These are phyloP conservation scores for Alternaria triticimaculans DNA, from an alignment of 2,329 filamentous ascomycete species.

Conservation along the genomic window DNA sequence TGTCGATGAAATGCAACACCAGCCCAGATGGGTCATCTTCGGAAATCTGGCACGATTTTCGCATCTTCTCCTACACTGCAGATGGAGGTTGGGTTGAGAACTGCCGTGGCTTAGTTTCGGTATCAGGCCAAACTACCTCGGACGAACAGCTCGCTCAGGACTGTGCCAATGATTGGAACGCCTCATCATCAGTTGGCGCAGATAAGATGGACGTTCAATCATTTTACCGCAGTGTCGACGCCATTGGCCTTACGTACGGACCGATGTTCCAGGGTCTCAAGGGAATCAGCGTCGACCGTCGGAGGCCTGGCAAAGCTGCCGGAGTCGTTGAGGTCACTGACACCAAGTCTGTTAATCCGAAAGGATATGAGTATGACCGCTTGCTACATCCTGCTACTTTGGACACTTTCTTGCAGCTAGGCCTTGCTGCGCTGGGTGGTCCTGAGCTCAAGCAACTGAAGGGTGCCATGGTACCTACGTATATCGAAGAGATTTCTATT, in stretches of 20 bases:
- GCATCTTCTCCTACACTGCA: conserved; percentile 21
- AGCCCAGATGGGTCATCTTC: neutral
- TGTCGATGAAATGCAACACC: conserved; percentile 18
- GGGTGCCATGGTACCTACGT: conserved; percentile 18
- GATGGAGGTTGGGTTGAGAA: conserved; percentile 21
- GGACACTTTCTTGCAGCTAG: conserved; percentile 21
- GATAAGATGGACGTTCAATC: neutral
- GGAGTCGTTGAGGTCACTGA: conserved; percentile 19
- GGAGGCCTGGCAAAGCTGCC: neutral
- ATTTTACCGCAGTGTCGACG: conserved; percentile 16
- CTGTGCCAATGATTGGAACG: conserved; percentile 6
- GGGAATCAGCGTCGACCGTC: conserved; percentile 1
- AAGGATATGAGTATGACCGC: conserved; percentile 18
- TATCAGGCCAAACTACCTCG: neutral
- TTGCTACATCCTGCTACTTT: conserved; percentile 28
- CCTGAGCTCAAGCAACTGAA: conserved; percentile 1
- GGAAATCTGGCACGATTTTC: conserved; percentile 21
- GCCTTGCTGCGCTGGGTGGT: conserved; percentile 10
- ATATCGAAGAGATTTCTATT: conserved; percentile 16
- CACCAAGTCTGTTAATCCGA: conserved; percentile 13
- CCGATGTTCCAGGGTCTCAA: conserved; percentile 17
- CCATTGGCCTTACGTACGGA: conserved; percentile 21
- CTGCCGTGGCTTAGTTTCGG: conserved; percentile 18
- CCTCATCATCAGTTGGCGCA: neutral
- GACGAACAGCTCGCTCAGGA: conserved; percentile 6